A percentile compares a stretch with the other conserved stretches of the same genome.
These are phyloP conservation scores for Diutina sp. DNA, from an alignment of 1,139 yeast species.

Conservation along the genomic window DNA sequence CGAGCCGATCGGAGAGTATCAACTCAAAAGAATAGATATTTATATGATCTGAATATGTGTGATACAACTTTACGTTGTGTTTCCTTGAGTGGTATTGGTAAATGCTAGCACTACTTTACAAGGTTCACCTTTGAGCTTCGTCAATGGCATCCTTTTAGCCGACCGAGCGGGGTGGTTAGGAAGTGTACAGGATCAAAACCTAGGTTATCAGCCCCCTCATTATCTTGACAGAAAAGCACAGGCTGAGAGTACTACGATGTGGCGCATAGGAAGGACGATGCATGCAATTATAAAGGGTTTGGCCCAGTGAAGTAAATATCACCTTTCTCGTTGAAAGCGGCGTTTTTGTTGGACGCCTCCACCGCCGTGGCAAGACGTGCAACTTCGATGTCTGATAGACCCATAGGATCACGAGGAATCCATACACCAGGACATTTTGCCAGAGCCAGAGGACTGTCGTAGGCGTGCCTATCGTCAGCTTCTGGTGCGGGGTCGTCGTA, in stretches of 20 bases:
- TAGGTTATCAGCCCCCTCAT: background rate
- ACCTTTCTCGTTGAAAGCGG: constrained; percentile 51
- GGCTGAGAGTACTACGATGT: background rate
- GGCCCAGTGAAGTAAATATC: constrained; percentile 35
- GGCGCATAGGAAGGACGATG: background rate
- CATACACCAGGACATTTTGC: constrained; percentile 63
- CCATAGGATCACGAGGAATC: constrained; percentile 82
- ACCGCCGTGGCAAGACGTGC: constrained; percentile 33
- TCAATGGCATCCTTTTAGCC: background rate
- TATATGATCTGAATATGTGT: background rate
- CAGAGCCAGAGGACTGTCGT: constrained; percentile 59
- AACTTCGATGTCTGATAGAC: constrained; percentile 54
- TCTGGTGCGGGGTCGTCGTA: constrained; percentile 16
- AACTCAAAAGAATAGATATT: background rate
- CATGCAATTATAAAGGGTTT: background rate
- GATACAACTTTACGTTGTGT: background rate
- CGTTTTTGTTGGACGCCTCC: constrained; percentile 52
- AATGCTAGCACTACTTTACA: background rate
- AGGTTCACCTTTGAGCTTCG: background rate
- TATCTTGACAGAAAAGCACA: background rate
- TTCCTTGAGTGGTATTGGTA: too few relatives aligned
- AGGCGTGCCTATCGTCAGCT: constrained; percentile 29
- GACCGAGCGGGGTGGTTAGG: background rate
- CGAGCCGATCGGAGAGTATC: background rate
- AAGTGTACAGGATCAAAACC: background rate